Base-by-base conservation (phyloP, 1,139 yeast genomes). In the Blastobotrys niveus region DNA sequence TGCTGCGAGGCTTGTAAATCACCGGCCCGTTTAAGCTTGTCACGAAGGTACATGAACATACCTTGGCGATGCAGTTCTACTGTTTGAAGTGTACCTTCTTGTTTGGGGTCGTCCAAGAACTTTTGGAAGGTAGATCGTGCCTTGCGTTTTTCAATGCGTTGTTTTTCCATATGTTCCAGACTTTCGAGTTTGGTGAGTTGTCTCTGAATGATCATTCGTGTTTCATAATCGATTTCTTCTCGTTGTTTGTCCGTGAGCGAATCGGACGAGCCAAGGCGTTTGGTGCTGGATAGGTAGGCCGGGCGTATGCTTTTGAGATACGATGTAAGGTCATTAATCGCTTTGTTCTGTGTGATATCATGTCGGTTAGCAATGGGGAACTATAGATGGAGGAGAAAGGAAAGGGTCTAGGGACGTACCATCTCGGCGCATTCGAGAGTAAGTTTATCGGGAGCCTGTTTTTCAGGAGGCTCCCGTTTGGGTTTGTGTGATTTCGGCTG, bases 181-280 rank as follows among this genome's bases (percentile, higher is more conserved):
- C 57, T 52, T 30, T 66, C 57, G 35, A 68, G 58, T 24, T 61
- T 52, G 12, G 55, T 49, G 51, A 62, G 58, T 42, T 67, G 66
- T 36, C 57, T 57, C 51, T 67, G 69, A 22, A 69, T 51, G 30
- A 65, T 59, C 40, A 56, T 50, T 22, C 64, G 56, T 14, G 68
- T 63, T 43, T 66, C 69, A 48, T 63, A 65, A 53, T 69, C 73
- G 36, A 69, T 62, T 21, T 67, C 70, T 48, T 68, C 72, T 22
- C 68, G 55, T 42, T 69, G 68, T 32, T 59, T 55, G 32, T 67
- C 71, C 5, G 67, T 62, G 50, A 68, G 43, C 8, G 53, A 37
- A 9, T 49, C 53, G 26, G 47, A 39, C 18, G 38, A 47, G 7
- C 51, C 43, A 5, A 52, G 34, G 0, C 54, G 47, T 20, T 46